Base-by-base conservation (phyloP, 2,329 filamentous ascomycete species). In the Coniochaeta sp. region DNA sequence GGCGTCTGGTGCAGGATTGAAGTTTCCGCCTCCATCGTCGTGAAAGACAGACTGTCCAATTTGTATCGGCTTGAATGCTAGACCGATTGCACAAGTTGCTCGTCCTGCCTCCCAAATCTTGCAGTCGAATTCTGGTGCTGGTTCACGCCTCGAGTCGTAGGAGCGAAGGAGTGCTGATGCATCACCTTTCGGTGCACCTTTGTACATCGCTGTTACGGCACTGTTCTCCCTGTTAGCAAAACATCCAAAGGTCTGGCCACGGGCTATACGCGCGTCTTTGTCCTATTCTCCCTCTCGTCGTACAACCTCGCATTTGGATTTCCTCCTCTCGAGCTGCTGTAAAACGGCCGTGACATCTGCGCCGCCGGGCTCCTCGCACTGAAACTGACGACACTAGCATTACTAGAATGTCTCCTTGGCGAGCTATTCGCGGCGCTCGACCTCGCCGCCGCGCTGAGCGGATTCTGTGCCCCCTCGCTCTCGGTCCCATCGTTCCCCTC, bases 21-120 rank as follows among this genome's bases (percentile, higher is more conserved):
- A 99, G 55, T 87, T 91, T 4, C 94, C 94, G 1, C 81, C 78
- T 1, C 94, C 94, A 65, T 97, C 92, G 60, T 99, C 94, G 54
- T 96, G 86, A 63, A 99, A 99, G 9, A 91, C 78, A 1, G 91
- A 92, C 67, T 97, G 92, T 3, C 94, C 94, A 33, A 99, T 89
- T 58, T 88, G 86, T 48, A 99, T 91, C 0, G 92, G 91, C 67
- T 99, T 99, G 72, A 99, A 99, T 1, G 94, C 94, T 40, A 96
- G 76, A 0, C 89, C 90, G 1, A 92, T 94, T 1, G 94, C 89
- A 50, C 82, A 89, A 1, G 94, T 99, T n/a, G 94, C 94, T 54
- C 94, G 83, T 10, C 94, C 94, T 4, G 94, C 94, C 71, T 99
- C 86, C 94, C 94, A 99, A 52, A 99, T 94, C 45, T 86, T 95